Evolutionary conservation across 169 alveolate genomes (phyloP).

Genomic region (Cryptosporidium tyzzeri): DNA sequence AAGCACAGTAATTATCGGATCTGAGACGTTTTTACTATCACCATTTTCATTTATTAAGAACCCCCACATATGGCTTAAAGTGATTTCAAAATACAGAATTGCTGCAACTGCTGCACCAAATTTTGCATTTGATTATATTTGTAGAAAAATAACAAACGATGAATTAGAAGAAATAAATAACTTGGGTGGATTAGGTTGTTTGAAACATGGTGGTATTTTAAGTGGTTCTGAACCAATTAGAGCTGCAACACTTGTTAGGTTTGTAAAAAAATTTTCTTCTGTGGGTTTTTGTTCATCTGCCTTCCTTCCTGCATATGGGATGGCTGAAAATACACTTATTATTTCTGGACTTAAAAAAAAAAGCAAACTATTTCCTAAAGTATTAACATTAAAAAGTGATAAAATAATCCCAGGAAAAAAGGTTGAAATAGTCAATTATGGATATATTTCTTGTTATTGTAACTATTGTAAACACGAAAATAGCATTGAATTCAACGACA

Average conservation of each 20-base stretch:
- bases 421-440: slow-evolving; percentile 5
- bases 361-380: slow-evolving; percentile 22
- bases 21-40: slow-evolving; percentile 63
- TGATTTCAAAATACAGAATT: slow-evolving; percentile 46
- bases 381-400: slow-evolving; percentile 34
- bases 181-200: slow-evolving; percentile 57
- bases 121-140: slow-evolving; percentile 77
- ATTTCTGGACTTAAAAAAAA: slow-evolving; percentile 73
- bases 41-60: slow-evolving; percentile 77
- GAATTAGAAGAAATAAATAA: slow-evolving; percentile 18
- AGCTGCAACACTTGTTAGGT: slow-evolving; percentile 60
- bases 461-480: neutral
- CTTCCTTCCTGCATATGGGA: slow-evolving; percentile 81
- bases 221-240: slow-evolving; percentile 79
- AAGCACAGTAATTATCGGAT: slow-evolving; percentile 75
- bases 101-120: slow-evolving; percentile 78
- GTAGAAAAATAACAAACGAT: slow-evolving; percentile 51
- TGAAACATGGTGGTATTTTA: slow-evolving; percentile 69
- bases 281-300: slow-evolving; percentile 77
- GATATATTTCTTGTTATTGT: slow-evolving; percentile 51
- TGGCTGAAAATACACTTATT: slow-evolving; percentile 81
- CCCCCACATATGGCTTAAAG: slow-evolving; percentile 75
- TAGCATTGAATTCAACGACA: neutral
- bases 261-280: slow-evolving; percentile 73
- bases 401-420: neutral